Evolutionary conservation across 2,329 filamentous ascomycete genomes (phyloP).

Genomic region (Tolypocladium ophioglossoides): DNA sequence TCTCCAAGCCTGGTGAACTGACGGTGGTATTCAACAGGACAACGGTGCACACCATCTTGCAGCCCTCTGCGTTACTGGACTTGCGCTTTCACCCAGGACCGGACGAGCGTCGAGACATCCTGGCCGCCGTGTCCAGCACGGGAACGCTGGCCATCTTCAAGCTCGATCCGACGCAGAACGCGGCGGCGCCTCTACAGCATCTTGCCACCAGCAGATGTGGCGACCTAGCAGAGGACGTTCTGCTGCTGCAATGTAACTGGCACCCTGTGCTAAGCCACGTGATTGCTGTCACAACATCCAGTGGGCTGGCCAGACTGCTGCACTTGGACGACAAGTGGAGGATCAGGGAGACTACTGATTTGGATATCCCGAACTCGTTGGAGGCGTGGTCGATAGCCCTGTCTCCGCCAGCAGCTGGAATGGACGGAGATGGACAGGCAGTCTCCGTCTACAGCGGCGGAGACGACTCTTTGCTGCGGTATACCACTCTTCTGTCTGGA

Average conservation of each 20-base stretch:
- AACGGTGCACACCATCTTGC: constrained; percentile 44
- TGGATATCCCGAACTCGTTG: constrained; percentile 40
- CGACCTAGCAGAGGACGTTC: constrained; percentile 42
- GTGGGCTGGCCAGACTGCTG: constrained; percentile 51
- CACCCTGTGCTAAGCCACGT: constrained; percentile 44
- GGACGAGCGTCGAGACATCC: constrained; percentile 32
- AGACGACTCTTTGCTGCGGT: constrained; percentile 59
- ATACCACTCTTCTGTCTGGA: constrained; percentile 23
- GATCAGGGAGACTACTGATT: constrained; percentile 20
- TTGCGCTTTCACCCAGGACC: constrained; percentile 60
- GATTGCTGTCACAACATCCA: constrained; percentile 62
- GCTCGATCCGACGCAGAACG: constrained; percentile 28
- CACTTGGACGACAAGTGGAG: constrained; percentile 31
- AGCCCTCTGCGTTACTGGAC: constrained; percentile 71
- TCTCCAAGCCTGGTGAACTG: not conserved
- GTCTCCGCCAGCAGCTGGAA: constrained; percentile 19
- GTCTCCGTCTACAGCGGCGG: constrained; percentile 56
- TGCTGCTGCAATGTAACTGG: constrained; percentile 68
- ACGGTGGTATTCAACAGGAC: constrained; percentile 2
- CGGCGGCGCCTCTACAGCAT: constrained; percentile 24
- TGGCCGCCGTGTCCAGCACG: constrained; percentile 71
- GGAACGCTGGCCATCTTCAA: constrained; percentile 57
- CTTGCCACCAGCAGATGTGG: constrained; percentile 34
- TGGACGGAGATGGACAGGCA: constrained; percentile 10
- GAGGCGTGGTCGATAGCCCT: constrained; percentile 70